Base-by-base conservation (phyloP, 345 rosid genomes). In the Trapa bicornis region DNA sequence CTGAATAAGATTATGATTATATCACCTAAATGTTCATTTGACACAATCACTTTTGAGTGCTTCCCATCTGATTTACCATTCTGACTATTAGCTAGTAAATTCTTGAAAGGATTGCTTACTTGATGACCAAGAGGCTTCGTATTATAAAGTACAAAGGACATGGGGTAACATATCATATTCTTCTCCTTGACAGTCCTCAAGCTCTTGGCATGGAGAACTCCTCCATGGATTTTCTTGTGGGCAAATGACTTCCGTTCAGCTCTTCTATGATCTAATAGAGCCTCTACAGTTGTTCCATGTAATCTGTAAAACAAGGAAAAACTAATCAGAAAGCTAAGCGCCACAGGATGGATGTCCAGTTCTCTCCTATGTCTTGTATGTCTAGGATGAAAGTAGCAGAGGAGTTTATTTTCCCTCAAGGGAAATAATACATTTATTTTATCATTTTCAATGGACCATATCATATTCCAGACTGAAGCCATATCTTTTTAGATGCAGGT, bases 81-180 rank as follows among this genome's bases (percentile, higher is more conserved):
- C 54, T 16, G 2, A 16, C 16, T 14, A 14, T 6, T 50, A 50
- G 54, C 17, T 50, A 16, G 10, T 54, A 29, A 45, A 47, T 45
- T 47, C 61, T 62, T 39, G 45, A 56, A 64, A 58, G 36, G 79
- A 45, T 47, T 14, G 65, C 75, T 54, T 82, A 92, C 96, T 96
- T 89, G 98, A 80, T 89, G 98, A 64, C 98, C 92, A 74, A 85
- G 76, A 61, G 98, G 98, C 73, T 86, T 89, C 65, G 91, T 78
- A 79, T 85, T 89, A 68, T 75, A 78, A 66, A 87, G 77, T 32
- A 92, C 32, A 72, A 85, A 82, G 68, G 95, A 83, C 47, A 82
- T 66, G 67, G 88, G 91, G 65, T 72, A 82, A 69, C 80, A 75
- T 43, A 87, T 72, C 47, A 79, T 68, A 73, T 75, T 81, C 75